Base-by-base conservation (phyloP, 768 basidiomycete species). In the Mycena venus region DNA sequence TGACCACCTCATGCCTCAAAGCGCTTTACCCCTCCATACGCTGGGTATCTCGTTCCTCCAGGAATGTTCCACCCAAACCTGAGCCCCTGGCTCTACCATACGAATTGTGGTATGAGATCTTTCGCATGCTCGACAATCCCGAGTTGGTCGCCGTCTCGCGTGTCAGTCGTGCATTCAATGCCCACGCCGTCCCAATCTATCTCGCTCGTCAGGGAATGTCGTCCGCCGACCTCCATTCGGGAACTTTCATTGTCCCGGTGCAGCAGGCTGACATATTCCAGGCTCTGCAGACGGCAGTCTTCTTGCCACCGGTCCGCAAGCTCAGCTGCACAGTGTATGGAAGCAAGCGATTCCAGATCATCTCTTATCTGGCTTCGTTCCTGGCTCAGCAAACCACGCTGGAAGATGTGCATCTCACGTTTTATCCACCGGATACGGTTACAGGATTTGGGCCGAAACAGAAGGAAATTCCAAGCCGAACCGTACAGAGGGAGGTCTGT, bases 21-120 rank as follows among this genome's bases (percentile, higher is more conserved):
- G n/a, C n/a, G n/a, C n/a, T n/a, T n/a, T n/a, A n/a, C n/a, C n/a
- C n/a, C n/a, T n/a, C n/a, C n/a, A n/a, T n/a, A n/a, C n/a, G n/a
- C n/a, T n/a, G n/a, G n/a, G n/a, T n/a, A n/a, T n/a, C n/a, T n/a
- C n/a, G n/a, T n/a, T n/a, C n/a, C n/a, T n/a, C n/a, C n/a, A n/a
- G n/a, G n/a, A n/a, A n/a, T n/a, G n/a, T n/a, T n/a, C n/a, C n/a
- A n/a, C n/a, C n/a, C 23, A 4, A 64, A 32, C 29, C 14, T 19
- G 14, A 27, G 19, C 34, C 34, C 31, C 15, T 25, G 14, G 38
- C 32, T 9, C 62, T 75, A 3, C 70, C 75, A 0, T 55, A 19
- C 19, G 71, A 72, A 59, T 38, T 75, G 2, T 72, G 75, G 75
- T 17, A 21, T 7, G 74, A 65, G 23, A 70, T 75, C 56, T 70